Evolutionary conservation across 2,329 filamentous ascomycete genomes (phyloP).

Genomic region (Trichoderma sp.): DNA sequence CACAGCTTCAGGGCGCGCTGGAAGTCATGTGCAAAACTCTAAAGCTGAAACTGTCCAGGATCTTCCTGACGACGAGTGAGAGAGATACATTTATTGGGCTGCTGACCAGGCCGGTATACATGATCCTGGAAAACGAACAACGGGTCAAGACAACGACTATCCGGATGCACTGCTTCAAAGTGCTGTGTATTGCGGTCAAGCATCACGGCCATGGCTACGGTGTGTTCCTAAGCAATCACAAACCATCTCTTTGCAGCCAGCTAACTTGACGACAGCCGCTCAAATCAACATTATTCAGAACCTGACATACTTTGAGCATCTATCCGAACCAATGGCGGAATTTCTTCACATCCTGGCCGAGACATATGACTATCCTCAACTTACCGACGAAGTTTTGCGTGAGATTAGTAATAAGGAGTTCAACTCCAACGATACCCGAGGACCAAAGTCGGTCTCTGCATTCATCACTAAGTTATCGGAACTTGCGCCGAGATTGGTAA

Average conservation of each 20-base stretch:
- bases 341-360: constrained; percentile 94
- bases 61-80: constrained; percentile 95
- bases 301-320: constrained; percentile 94
- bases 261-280: constrained; percentile 62
- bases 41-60: constrained; percentile 85
- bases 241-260: constrained; percentile 15
- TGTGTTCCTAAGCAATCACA: constrained; percentile 45
- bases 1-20: constrained; percentile 83
- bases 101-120: constrained; percentile 89
- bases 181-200: constrained; percentile 93
- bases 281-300: constrained; percentile 99
- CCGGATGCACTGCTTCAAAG: constrained; percentile 96
- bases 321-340: constrained; percentile 99
- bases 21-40: constrained; percentile 96
- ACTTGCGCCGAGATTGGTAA: constrained; percentile 84
- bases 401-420: constrained; percentile 98
- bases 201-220: constrained; percentile 96
- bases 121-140: constrained; percentile 91
- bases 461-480: constrained; percentile 95
- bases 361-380: constrained; percentile 95
- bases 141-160: constrained; percentile 86
- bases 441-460: constrained; percentile 92
- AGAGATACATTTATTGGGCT: constrained; percentile 92
- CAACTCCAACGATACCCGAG: constrained; percentile 92
- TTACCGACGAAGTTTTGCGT: constrained; percentile 88